Conservation (phyloP, 164 flowering plant genomes). For the Chimonanthus praecox region DNA sequence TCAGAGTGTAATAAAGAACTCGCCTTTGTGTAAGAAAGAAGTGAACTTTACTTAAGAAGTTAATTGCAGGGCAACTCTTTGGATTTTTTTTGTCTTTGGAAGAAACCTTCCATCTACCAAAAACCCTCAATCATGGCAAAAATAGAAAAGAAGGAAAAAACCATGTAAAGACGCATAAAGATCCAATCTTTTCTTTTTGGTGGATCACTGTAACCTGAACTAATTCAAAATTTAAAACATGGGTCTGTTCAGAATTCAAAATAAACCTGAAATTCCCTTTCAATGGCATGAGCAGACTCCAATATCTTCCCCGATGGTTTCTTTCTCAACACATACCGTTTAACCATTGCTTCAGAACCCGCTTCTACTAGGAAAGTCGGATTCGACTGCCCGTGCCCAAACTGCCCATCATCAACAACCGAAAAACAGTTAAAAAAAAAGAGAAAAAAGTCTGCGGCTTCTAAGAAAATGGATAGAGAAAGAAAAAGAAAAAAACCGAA, state of each 20-base stretch:
- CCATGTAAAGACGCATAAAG: neutral
- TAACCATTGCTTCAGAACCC: constrained; percentile 27
- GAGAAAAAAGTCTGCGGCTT: neutral
- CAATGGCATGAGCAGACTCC: constrained; percentile 89
- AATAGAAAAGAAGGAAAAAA: too few relatives aligned
- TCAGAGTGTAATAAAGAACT: too few relatives aligned
- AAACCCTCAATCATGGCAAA: too few relatives aligned
- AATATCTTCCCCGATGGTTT: constrained; percentile 85
- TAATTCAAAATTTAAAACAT: neutral
- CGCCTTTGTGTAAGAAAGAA: too few relatives aligned
- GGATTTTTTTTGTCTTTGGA: too few relatives aligned
- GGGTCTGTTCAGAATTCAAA: neutral
- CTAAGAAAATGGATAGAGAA: neutral
- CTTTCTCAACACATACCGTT: constrained; percentile 83
- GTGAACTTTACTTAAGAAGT: too few relatives aligned
- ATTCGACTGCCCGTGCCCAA: constrained; percentile 97
- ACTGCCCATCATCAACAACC: constrained; percentile 29
- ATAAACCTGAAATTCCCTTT: constrained; percentile 82
- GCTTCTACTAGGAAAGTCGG: constrained; percentile 80
- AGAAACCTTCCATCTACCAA: too few relatives aligned
- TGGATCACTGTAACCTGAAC: too few relatives aligned
- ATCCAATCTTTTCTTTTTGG: neutral
- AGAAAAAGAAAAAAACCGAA: neutral
- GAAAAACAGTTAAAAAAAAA: neutral
- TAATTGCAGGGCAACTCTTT: too few relatives aligned